These are phyloP conservation scores for Odontarrhena argentea DNA, from an alignment of 345 rosid species.

Conservation along the genomic window DNA sequence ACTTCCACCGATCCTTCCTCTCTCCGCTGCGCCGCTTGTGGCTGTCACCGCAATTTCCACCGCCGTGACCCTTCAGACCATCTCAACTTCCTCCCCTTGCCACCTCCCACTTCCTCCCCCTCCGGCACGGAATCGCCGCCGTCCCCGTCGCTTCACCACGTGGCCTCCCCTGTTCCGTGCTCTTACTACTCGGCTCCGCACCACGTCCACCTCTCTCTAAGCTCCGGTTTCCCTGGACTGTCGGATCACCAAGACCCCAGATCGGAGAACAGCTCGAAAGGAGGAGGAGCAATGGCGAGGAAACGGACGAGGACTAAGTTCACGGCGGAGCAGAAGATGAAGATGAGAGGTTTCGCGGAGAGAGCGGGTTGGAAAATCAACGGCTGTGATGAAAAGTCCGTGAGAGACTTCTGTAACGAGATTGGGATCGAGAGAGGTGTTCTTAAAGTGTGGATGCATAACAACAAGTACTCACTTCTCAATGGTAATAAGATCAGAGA, in stretches of 20 bases:
- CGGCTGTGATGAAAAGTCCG: constrained; percentile 52
- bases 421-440: constrained; percentile 66
- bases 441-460: constrained; percentile 89
- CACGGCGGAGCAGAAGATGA: constrained; percentile 65
- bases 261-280: constrained; percentile 38
- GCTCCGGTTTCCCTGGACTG: constrained; percentile 47
- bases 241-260: constrained; percentile 46
- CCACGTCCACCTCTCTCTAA: constrained; percentile 55
- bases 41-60: constrained; percentile 95
- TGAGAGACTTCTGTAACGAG: constrained; percentile 59
- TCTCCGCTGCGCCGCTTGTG: constrained; percentile 78
- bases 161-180: constrained; percentile 65
- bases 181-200: constrained; percentile 64
- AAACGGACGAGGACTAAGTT: constrained; percentile 69
- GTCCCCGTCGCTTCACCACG: constrained; percentile 40
- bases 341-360: constrained; percentile 71
- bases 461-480: constrained; percentile 58
- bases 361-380: constrained; percentile 73
- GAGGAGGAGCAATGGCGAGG: constrained; percentile 46
- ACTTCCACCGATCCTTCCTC: constrained; percentile 51
- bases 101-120: constrained; percentile 34
- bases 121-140: constrained; percentile 37
- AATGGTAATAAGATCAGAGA: constrained; percentile 41
- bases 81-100: constrained; percentile 25
- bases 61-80: constrained; percentile 54